Percentiles rank a stretch among this genome's conserved stretches.
Evolutionary conservation across 345 rosid genomes (phyloP).

Genomic region (Trapa bicornis): DNA sequence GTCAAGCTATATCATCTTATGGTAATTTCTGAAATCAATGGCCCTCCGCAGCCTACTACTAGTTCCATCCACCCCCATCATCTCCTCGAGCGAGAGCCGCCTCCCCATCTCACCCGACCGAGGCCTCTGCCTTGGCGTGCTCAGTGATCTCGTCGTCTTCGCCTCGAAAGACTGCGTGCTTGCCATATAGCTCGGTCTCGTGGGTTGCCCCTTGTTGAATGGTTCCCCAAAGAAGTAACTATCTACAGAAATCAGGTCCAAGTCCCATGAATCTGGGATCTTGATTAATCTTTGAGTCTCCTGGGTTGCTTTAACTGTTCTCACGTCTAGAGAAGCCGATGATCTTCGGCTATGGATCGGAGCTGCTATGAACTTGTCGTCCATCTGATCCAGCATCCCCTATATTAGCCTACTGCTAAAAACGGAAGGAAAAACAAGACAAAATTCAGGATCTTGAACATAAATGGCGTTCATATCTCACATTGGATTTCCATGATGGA

Average conservation of each 20-base stretch:
- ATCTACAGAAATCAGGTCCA: constrained; percentile 17
- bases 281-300: constrained; percentile 42
- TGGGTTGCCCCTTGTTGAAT: constrained; percentile 20
- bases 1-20: no score
- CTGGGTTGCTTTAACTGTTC: constrained; percentile 14
- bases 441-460: neutral
- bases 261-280: neutral
- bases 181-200: constrained; percentile 55
- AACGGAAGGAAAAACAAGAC: neutral
- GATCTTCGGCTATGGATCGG: constrained; percentile 44
- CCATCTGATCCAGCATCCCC: constrained; percentile 55
- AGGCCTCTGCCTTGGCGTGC: constrained; percentile 86
- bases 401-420: constrained; percentile 1
- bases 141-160: constrained; percentile 60
- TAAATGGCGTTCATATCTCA: constrained; percentile 8
- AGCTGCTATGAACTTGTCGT: constrained; percentile 24
- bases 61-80: constrained; percentile 67
- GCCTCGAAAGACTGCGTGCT: constrained; percentile 74
- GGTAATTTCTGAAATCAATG: no score
- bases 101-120: constrained; percentile 24
- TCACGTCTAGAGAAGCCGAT: constrained; percentile 39
- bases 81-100: constrained; percentile 47
- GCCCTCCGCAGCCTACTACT: constrained; percentile 39
- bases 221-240: constrained; percentile 26
- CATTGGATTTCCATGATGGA: constrained; percentile 46